phyloP scores from a whole-genome alignment of 352 stramenopile genomes.

The Phytophthora podocarpi region DNA sequence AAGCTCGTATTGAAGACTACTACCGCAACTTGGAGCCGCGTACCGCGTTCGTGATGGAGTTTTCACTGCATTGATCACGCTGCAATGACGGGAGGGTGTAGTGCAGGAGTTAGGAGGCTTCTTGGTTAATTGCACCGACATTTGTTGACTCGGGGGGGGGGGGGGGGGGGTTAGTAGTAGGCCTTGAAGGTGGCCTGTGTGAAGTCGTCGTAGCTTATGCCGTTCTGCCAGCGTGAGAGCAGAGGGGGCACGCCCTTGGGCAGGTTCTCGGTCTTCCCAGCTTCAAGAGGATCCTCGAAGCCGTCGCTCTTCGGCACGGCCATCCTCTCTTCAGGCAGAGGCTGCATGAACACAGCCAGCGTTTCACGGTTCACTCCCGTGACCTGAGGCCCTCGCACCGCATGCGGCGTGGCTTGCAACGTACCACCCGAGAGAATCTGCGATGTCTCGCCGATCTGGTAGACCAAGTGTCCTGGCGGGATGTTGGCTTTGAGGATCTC shows the following conservation, averaged over 20 bases:
- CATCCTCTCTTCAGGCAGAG: slow-evolving; percentile 88
- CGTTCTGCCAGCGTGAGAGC: slow-evolving; percentile 84
- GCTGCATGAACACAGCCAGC: slow-evolving; percentile 98
- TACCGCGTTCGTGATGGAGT: slow-evolving; percentile 59
- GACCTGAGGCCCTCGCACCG: slow-evolving; percentile 83
- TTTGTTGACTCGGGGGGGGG: too few species aligned
- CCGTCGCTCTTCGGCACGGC: slow-evolving; percentile 50
- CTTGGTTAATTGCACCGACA: not conserved
- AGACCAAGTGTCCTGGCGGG: slow-evolving; percentile 87
- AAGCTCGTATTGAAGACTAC: slow-evolving; percentile 57
- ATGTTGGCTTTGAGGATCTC: slow-evolving; percentile 91
- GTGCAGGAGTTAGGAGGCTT: too few species aligned
- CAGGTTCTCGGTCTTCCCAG: slow-evolving; percentile 74
- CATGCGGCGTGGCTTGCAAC: slow-evolving; percentile 92
- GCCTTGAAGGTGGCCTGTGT: slow-evolving; percentile 90
- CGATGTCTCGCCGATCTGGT: slow-evolving; percentile 96
- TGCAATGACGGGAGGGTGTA: too few species aligned
- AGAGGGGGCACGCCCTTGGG: slow-evolving; percentile 84
- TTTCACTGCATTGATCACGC: slow-evolving; percentile 22
- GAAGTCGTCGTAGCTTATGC: slow-evolving; percentile 93
- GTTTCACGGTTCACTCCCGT: slow-evolving; percentile 90
- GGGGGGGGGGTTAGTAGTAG: slow-evolving; percentile 90
- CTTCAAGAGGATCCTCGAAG: slow-evolving; percentile 35
- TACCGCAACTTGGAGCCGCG: slow-evolving; percentile 65
- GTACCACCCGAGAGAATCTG: slow-evolving; percentile 95